Conservation (phyloP, 768 basidiomycete species). For the Chalciporus chontae region DNA sequence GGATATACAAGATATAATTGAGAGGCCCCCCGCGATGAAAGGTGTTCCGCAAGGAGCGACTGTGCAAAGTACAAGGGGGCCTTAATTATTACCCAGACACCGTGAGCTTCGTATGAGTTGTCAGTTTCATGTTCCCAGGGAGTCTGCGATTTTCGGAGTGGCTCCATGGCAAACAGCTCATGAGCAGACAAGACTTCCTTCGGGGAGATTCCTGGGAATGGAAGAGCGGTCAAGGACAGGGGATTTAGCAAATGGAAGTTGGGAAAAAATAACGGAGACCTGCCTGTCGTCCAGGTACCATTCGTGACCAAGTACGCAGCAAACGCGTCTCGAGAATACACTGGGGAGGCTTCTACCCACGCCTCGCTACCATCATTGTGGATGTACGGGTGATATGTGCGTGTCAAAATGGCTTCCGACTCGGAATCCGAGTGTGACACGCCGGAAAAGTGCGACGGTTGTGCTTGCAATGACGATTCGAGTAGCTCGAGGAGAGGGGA, state of each 20-base stretch:
- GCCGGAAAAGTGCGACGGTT: neutral
- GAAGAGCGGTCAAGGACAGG: too few relatives aligned
- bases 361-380: neutral
- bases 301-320: too few relatives aligned
- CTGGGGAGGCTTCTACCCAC: too few relatives aligned
- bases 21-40: neutral
- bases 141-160: too few relatives aligned
- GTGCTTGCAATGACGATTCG: too few relatives aligned
- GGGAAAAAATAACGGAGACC: neutral
- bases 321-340: too few relatives aligned
- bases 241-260: neutral
- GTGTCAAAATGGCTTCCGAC: neutral
- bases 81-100: constrained; percentile 16
- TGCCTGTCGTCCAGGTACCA: too few relatives aligned
- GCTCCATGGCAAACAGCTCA: neutral
- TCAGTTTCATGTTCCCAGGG: neutral
- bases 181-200: neutral
- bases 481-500: too few relatives aligned
- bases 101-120: constrained; percentile 14
- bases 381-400: neutral
- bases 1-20: too few relatives aligned
- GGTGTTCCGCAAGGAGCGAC: constrained; percentile 2
- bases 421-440: neutral
- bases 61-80: constrained; percentile 10
- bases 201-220: neutral